Evolutionary conservation across 169 alveolate species (phyloP).

Genomic region (Plasmodium cynomolgi): DNA sequence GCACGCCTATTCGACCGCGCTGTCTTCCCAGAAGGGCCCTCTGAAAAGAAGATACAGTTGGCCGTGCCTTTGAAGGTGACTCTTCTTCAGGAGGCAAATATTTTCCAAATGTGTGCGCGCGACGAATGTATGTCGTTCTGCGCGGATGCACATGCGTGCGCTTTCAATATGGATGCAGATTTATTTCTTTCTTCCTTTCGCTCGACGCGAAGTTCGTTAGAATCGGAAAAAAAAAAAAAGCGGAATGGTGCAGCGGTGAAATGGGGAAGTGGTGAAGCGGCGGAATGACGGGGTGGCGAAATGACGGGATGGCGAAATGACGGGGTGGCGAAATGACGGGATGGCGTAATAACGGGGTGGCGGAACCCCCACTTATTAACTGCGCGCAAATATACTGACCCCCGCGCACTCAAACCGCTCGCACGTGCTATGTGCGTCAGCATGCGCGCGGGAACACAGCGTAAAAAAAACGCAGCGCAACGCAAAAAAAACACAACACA

Average conservation of each 20-base stretch:
- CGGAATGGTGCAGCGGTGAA: background rate
- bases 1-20: background rate
- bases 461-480: background rate
- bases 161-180: background rate
- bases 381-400: background rate
- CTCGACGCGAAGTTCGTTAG: background rate
- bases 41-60: background rate
- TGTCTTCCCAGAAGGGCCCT: background rate
- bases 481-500: background rate
- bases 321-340: background rate
- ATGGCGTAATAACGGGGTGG: too few relatives aligned
- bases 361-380: background rate
- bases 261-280: background rate
- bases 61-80: background rate
- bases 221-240: background rate
- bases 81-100: background rate
- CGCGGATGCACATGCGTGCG: conserved; percentile 13
- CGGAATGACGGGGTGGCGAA: background rate
- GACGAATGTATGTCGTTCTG: background rate
- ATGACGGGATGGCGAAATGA: background rate
- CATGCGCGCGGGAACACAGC: background rate
- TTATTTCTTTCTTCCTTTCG: background rate
- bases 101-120: background rate
- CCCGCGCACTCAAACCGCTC: background rate
- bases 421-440: background rate